These are phyloP conservation scores for Fusarium metavorans DNA, from an alignment of 2,329 filamentous ascomycete genomes.

Conservation along the genomic window DNA sequence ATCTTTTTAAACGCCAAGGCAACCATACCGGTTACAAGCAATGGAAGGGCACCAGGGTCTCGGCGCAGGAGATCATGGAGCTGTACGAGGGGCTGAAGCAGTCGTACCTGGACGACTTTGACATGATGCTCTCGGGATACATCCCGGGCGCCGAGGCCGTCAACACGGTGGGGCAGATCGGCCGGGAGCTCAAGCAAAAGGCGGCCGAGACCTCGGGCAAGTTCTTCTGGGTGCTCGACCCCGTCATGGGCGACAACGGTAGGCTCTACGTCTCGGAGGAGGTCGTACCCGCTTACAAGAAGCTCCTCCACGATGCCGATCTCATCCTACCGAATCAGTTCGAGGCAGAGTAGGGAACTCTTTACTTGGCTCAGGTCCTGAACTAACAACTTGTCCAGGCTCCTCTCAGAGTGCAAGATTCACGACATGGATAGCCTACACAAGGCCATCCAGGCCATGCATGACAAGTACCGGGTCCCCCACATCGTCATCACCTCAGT, in stretches of 20 bases:
- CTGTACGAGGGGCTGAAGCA: slow-evolving; percentile 88
- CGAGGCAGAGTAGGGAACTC: slow-evolving; percentile 85
- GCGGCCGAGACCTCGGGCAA: slow-evolving; percentile 72
- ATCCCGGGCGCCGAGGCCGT: slow-evolving; percentile 89
- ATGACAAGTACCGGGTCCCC: slow-evolving; percentile 80
- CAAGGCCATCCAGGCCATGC: slow-evolving; percentile 80
- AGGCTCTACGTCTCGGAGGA: slow-evolving; percentile 91
- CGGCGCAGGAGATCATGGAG: slow-evolving; percentile 84
- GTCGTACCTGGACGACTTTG: slow-evolving; percentile 87
- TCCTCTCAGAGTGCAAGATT: slow-evolving; percentile 88
- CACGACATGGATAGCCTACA: slow-evolving; percentile 78
- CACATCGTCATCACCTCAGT: slow-evolving; percentile 96
- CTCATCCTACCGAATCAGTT: slow-evolving; percentile 97
- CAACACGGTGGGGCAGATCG: slow-evolving; percentile 86
- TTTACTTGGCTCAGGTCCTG: background rate
- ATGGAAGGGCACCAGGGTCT: slow-evolving; percentile 85
- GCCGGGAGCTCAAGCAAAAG: slow-evolving; percentile 79
- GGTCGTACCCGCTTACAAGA: slow-evolving; percentile 91
- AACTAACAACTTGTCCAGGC: slow-evolving; percentile 61
- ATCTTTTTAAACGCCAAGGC: slow-evolving; percentile 64
- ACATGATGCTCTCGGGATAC: slow-evolving; percentile 95
- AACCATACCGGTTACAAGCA: slow-evolving; percentile 96
- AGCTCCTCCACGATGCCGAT: slow-evolving; percentile 83
- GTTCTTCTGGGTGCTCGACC: slow-evolving; percentile 98
- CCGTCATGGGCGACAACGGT: slow-evolving; percentile 98